Evolutionary conservation across 225 moss, liverwort and hornwort genomes (phyloP).

Genomic region (Antitrichia curtipendula): DNA sequence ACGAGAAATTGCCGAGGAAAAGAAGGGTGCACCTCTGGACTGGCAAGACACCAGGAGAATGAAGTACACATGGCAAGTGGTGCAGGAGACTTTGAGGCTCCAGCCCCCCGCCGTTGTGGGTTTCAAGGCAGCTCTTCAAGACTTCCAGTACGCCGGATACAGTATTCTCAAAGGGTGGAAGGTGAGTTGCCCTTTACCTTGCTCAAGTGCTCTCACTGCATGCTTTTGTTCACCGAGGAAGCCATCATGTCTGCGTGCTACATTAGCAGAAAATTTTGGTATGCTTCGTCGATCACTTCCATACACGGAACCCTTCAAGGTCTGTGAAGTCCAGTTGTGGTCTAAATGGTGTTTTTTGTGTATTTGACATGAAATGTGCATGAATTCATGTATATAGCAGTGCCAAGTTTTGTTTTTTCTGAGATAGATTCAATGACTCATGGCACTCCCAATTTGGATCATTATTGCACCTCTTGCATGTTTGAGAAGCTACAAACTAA

Average conservation of each 20-base stretch:
- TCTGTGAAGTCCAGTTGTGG: background rate
- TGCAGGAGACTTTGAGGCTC: conserved; percentile 28
- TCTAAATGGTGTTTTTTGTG: background rate
- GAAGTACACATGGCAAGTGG: conserved; percentile 35
- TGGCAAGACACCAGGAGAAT: conserved; percentile 36
- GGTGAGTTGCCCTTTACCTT: background rate
- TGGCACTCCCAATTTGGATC: background rate
- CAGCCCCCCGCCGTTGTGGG: background rate
- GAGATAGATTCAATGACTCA: background rate
- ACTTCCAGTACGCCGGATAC: conserved; percentile 33
- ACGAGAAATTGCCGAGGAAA: background rate
- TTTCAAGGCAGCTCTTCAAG: conserved; percentile 4
- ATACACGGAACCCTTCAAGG: background rate
- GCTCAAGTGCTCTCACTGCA: background rate
- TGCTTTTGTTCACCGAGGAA: background rate
- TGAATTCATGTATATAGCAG: background rate
- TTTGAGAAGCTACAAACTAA: background rate
- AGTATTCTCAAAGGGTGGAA: conserved; percentile 26
- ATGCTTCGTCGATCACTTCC: background rate
- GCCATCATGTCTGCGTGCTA: background rate
- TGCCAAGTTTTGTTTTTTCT: too few species aligned
- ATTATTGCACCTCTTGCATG: background rate
- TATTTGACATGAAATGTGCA: background rate
- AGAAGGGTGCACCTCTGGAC: background rate
- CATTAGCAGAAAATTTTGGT: background rate